phyloP scores from a whole-genome alignment of 1,139 yeast genomes.

The Lizanozyma gosingica region DNA sequence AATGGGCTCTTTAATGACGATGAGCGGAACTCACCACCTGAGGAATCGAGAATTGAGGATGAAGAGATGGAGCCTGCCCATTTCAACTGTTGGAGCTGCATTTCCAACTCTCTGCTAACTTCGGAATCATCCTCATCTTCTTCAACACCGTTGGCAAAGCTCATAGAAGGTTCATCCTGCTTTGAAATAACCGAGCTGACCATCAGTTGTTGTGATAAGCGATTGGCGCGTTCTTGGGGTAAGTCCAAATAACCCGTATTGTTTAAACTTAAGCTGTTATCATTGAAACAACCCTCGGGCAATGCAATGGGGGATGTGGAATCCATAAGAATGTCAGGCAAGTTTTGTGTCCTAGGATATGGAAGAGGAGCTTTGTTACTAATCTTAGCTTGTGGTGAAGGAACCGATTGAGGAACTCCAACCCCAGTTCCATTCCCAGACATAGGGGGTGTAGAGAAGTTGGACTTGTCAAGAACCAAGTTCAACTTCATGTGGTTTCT shows the following conservation, averaged over 20 bases:
- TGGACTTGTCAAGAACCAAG: conserved; percentile 14
- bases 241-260: background rate
- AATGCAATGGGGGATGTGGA: background rate
- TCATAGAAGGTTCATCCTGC: conserved; percentile 9
- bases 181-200: conserved; percentile 38
- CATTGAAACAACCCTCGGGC: background rate
- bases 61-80: background rate
- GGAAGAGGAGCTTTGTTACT: background rate
- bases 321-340: background rate
- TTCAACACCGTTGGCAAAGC: conserved; percentile 11
- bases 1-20: background rate
- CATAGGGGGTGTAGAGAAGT: conserved; percentile 11
- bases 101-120: conserved; percentile 30
- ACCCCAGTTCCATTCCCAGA: no score
- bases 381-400: background rate
- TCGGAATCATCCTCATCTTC: conserved; percentile 27
- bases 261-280: background rate
- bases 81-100: conserved; percentile 29
- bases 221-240: background rate
- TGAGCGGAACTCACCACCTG: background rate
- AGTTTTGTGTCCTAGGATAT: no score
- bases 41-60: background rate
- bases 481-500: conserved; percentile 26
- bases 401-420: background rate
- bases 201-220: conserved; percentile 24